Evolutionary conservation across 192 early-diverging fungal species (phyloP).

Genomic region (Backusella tarrabulga): DNA sequence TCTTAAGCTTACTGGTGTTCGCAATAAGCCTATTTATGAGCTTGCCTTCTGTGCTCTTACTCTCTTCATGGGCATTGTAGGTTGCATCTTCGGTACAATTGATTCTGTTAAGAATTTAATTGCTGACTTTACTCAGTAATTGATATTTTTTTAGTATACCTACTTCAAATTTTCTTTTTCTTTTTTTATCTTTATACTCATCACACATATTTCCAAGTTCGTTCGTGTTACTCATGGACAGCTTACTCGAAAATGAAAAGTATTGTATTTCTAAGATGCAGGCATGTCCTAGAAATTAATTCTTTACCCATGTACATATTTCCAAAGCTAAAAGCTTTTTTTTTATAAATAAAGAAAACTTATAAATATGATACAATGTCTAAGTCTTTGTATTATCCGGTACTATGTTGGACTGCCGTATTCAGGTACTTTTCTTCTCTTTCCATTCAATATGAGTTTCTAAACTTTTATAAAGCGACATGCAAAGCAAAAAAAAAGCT

Average conservation of each 20-base stretch:
- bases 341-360: neutral
- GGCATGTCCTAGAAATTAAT: neutral
- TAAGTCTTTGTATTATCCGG: neutral
- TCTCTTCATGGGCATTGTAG: conserved; percentile 58
- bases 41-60: conserved; percentile 54
- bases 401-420: no score
- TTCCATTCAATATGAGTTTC: neutral
- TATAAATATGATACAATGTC: neutral
- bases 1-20: conserved; percentile 63
- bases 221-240: neutral
- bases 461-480: neutral
- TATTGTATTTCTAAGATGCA: neutral
- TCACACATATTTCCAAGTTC: neutral
- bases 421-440: neutral
- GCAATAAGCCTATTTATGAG: conserved; percentile 40
- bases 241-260: neutral
- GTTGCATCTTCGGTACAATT: conserved; percentile 62
- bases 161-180: neutral
- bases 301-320: neutral
- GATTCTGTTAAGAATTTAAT: conserved; percentile 60
- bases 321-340: neutral
- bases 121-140: conserved; percentile 10
- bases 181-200: neutral
- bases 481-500: neutral
- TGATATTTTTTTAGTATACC: neutral